Conservation (phyloP, 2,329 filamentous ascomycete genomes). For the Emericellopsis cladophorae region DNA sequence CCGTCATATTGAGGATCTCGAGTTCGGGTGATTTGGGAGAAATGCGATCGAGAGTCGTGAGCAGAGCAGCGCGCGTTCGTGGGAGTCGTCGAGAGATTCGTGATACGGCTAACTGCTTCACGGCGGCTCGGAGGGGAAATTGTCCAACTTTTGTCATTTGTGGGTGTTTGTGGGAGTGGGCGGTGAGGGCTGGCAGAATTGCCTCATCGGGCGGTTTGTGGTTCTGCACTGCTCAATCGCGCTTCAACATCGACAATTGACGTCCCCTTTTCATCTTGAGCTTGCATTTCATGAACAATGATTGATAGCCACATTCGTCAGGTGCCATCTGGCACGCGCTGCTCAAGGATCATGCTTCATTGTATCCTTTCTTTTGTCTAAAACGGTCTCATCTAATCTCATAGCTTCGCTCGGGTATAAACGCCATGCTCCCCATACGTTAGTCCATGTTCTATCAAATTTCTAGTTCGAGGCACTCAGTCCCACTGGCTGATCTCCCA, state of each 20-base stretch:
- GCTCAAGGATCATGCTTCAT: too few species aligned
- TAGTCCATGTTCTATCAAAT: neutral
- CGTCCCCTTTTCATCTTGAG: too few species aligned
- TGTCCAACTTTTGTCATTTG: constrained; percentile 33
- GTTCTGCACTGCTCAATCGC: too few species aligned
- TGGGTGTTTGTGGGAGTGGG: constrained; percentile 28
- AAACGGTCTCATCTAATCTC: neutral
- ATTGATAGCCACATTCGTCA: too few species aligned
- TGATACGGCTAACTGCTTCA: constrained; percentile 7
- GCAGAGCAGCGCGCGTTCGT: constrained; percentile 6
- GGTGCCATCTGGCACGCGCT: too few species aligned
- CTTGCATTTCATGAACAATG: too few species aligned
- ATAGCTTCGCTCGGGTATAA: too few species aligned
- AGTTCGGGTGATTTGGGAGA: neutral
- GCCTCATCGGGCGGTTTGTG: too few species aligned
- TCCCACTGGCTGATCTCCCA: constrained; percentile 54
- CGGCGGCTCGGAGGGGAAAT: constrained; percentile 14
- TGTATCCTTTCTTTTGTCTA: neutral
- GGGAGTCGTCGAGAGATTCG: too few species aligned
- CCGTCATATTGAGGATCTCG: constrained; percentile 36
- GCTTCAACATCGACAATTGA: too few species aligned
- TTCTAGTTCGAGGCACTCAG: neutral
- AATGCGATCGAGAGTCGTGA: neutral
- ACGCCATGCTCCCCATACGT: neutral
- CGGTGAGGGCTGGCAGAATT: constrained; percentile 24